phyloP scores from a whole-genome alignment of 257 asterid genomes.

The Solanum tarapatanum region DNA sequence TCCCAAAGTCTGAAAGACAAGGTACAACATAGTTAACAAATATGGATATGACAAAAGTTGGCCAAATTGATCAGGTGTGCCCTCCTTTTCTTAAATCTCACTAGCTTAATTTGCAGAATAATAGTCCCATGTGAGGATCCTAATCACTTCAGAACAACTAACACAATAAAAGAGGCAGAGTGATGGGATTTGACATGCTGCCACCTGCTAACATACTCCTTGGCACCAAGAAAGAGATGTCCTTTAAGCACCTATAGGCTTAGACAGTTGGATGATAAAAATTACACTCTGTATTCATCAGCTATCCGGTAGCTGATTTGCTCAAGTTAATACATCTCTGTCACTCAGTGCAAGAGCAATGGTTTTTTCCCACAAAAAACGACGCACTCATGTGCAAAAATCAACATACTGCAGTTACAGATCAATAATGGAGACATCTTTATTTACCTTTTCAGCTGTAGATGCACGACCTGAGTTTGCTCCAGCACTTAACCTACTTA shows the following conservation, averaged over 20 bases:
- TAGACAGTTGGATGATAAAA: background rate
- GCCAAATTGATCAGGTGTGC: background rate
- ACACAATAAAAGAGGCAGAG: background rate
- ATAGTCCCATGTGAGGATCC: background rate
- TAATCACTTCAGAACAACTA: background rate
- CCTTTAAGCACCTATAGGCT: background rate
- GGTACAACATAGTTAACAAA: background rate
- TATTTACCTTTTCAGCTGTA: constrained; percentile 84
- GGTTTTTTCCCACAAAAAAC: background rate
- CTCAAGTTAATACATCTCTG: background rate
- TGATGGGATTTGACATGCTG: background rate
- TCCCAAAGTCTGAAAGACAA: background rate
- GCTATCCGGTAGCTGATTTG: background rate
- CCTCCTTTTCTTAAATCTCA: background rate
- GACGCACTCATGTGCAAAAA: background rate
- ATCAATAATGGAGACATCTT: background rate
- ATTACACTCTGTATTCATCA: background rate
- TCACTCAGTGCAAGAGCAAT: background rate
- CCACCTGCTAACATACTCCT: background rate
- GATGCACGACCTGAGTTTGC: constrained; percentile 99
- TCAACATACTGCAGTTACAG: background rate
- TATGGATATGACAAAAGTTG: background rate
- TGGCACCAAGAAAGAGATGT: background rate
- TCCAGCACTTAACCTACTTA: constrained; percentile 81
- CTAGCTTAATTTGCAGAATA: background rate